Base-by-base conservation (phyloP, 108 stramenopile species). In the Cyclotella atomus region DNA sequence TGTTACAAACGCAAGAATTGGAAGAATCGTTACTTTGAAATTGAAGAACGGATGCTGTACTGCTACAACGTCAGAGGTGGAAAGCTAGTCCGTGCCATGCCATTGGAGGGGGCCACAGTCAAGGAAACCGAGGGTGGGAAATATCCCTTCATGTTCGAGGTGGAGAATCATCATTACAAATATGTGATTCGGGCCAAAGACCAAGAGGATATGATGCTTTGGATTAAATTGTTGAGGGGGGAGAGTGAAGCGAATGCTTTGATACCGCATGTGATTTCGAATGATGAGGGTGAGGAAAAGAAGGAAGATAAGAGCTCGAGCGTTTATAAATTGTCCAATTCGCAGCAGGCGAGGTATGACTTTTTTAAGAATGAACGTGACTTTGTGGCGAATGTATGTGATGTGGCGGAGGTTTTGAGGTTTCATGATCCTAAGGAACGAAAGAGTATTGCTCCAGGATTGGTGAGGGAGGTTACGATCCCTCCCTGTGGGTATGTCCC, bases 321-420 rank as follows among this genome's bases (percentile, higher is more conserved):
- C 14, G 55, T 71, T 14, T 70, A 71, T 50, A 77, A 80, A 29
- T 70, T 97, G 78, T 91, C 88, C 14, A 83, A 88, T 2, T 70
- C 81, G 30, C 94, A 98, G 79, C 63, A 78, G 27, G 84, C 84
- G 2, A 90, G 97, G 14, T 98, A 94, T 76, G 87, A 92, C 35
- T 98, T 97, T 66, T 98, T 95, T 76, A 83, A 90, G 23, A 83
- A 92, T 43, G 93, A 97, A 77, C 89, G 98, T 30, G 89, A 94
- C 34, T 98, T 99, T 78, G 91, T 98, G 28, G 83, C 93, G 8
- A 71, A 75, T 36, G 66, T 99, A 15, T 96, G 95, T 33, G 91
- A 96, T 67, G 89, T 99, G 50, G 97, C 96, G 33, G 98, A 99
- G 84, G 91, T 93, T 10, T 82, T 99, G 38, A 88, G 98, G 33